These are phyloP conservation scores for Theobroma grandiflorum DNA, from an alignment of 441 rosid species.

Conservation along the genomic window DNA sequence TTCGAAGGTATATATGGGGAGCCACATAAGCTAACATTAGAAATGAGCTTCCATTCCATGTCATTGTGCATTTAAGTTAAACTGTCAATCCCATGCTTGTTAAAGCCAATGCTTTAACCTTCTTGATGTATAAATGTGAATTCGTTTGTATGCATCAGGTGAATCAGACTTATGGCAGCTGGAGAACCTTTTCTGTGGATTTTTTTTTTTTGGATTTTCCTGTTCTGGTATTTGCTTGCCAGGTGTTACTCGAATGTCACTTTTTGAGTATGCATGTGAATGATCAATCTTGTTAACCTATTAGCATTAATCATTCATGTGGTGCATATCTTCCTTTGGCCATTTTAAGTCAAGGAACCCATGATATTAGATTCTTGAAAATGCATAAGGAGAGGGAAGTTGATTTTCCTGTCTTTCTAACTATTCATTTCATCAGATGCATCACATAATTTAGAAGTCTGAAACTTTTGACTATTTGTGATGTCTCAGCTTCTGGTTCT, in stretches of 20 bases:
- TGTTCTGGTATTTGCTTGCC: background rate
- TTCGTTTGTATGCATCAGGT: background rate
- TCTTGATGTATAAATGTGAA: background rate
- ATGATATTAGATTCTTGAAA: background rate
- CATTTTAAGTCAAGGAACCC: background rate
- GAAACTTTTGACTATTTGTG: background rate
- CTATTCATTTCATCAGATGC: background rate
- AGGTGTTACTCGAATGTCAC: background rate
- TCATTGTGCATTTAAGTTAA: background rate
- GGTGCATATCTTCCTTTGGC: background rate
- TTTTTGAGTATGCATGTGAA: background rate
- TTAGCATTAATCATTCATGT: background rate
- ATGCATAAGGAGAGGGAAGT: background rate
- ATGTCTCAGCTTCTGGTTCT: background rate
- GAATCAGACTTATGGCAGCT: background rate
- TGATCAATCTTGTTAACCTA: background rate
- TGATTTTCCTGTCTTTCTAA: background rate
- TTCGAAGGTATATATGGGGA: background rate
- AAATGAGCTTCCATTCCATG: conserved; percentile 11
- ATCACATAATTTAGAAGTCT: background rate
- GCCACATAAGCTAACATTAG: background rate
- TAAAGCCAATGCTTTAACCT: background rate
- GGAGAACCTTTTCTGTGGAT: background rate
- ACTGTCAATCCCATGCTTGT: background rate
- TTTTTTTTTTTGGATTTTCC: background rate